These are phyloP conservation scores for Raffaelea deltoideospora DNA, from an alignment of 2,329 filamentous ascomycete genomes.

Conservation along the genomic window DNA sequence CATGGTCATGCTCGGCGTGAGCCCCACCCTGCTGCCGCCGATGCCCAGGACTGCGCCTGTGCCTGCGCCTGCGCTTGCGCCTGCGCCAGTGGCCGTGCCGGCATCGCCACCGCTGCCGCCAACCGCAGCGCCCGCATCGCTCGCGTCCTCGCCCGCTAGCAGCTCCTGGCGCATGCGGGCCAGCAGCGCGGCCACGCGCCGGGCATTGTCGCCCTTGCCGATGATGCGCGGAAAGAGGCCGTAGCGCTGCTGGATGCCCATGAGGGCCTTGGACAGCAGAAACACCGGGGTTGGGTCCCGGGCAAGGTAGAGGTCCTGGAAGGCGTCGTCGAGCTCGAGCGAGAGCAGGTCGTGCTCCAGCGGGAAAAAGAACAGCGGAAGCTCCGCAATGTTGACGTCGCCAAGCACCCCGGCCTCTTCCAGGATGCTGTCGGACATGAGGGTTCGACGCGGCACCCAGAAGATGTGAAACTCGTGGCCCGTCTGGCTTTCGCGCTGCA, in stretches of 20 bases:
- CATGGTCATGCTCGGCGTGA: constrained; percentile 73
- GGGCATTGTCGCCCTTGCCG: constrained; percentile 90
- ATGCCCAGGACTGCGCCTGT: too few relatives aligned
- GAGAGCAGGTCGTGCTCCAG: constrained; percentile 85
- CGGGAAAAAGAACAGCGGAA: constrained; percentile 80
- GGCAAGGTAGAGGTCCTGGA: constrained; percentile 72
- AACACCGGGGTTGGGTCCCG: constrained; percentile 89
- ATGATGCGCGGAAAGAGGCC: constrained; percentile 90
- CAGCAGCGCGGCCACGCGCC: constrained; percentile 72
- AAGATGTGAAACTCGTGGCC: constrained; percentile 96
- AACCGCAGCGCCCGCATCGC: constrained; percentile 33
- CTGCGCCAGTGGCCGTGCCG: too few relatives aligned
- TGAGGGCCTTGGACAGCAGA: constrained; percentile 76
- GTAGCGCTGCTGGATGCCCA: constrained; percentile 83
- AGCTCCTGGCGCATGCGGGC: constrained; percentile 85
- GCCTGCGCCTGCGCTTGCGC: too few relatives aligned
- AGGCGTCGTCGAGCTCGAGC: constrained; percentile 75
- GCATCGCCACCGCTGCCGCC: too few relatives aligned
- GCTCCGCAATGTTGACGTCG: constrained; percentile 76
- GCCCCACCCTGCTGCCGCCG: constrained; percentile 45
- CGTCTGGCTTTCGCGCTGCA: constrained; percentile 74
- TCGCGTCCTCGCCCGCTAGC: constrained; percentile 60
- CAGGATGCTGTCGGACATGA: constrained; percentile 79
- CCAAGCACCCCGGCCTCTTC: constrained; percentile 89
- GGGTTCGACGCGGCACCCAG: constrained; percentile 84